Base-by-base conservation (phyloP, 352 stramenopile species). In the Phytopythium aichiense region DNA sequence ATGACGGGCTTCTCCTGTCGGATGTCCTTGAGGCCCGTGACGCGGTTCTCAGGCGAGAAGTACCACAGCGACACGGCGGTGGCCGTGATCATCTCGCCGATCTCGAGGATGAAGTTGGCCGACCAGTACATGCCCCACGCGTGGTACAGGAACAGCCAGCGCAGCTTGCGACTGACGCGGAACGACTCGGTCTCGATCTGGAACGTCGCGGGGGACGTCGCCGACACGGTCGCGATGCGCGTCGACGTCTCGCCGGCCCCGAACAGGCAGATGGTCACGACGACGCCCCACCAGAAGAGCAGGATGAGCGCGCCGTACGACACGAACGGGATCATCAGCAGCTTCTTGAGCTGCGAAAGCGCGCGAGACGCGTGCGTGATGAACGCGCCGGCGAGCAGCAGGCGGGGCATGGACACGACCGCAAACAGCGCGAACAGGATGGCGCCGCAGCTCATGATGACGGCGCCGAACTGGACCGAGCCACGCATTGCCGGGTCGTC, bases 121-220 rank as follows among this genome's bases (percentile, higher is more conserved):
- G 77, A 82, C 85, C 85, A 94, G 72, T 94, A 94, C 60, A 91
- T 88, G 13, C 85, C 85, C 79, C 79, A 92, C 1, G 75, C 61
- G 49, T 92, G 85, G 51, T 78, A 91, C 33, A 94, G 48, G 61
- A 94, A 90, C 18, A 91, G 69, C 83, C 82, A 94, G 0, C 85
- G 80, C 25, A 94, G 67, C 56, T 77, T 76, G 11, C 68, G 75
- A 50, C 83, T 82, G 52, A 85, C 74, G 64, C 79, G 50, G 57
- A 94, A 94, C 15, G 82, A 82, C 63, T 91, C 73, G 6, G 79
- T 90, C 33, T 77, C 69, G 5, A 94, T 69, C n/a, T 77, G 66
- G 49, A 94, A 77, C 2, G 66, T 72, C 1, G 74, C 61, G 18
- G 76, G 80, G 0, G 71, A 77, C 7, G 57, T 64, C 11, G 83